Conservation (phyloP, 2,329 filamentous ascomycete genomes). For the Exophiala sp. region DNA sequence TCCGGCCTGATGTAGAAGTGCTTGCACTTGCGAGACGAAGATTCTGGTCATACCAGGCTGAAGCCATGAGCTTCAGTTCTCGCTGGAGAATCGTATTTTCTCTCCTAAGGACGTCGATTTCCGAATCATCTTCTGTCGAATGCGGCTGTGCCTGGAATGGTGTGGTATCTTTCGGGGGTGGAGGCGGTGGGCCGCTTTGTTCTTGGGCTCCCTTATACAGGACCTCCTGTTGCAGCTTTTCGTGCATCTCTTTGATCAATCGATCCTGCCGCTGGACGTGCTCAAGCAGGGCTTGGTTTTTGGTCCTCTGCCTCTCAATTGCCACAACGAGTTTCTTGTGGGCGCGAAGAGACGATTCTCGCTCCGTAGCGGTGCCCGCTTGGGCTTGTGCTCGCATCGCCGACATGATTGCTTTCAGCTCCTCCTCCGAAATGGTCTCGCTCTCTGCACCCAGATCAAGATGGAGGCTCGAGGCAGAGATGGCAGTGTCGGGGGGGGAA, state of each 20-base stretch:
- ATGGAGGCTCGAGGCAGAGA: constrained; percentile 1
- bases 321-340: constrained; percentile 27
- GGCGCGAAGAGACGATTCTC: constrained; percentile 22
- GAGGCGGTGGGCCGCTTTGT: constrained; percentile 9
- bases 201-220: constrained; percentile 4
- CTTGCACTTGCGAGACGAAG: constrained; percentile 42
- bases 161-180: constrained; percentile 16
- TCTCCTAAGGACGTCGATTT: constrained; percentile 19
- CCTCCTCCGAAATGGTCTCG: constrained; percentile 25
- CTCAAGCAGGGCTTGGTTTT: constrained; percentile 21
- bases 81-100: constrained; percentile 30
- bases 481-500: constrained; percentile 1
- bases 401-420: constrained; percentile 29
- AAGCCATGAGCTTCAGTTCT: constrained; percentile 42
- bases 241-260: constrained; percentile 22
- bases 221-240: constrained; percentile 7
- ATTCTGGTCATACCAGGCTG: constrained; percentile 45
- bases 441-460: constrained; percentile 4
- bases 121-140: constrained; percentile 11
- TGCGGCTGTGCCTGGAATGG: not conserved
- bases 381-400: constrained; percentile 27
- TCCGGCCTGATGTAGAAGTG: constrained; percentile 34
- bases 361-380: constrained; percentile 22
- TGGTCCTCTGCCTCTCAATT: constrained; percentile 25
- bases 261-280: constrained; percentile 25